Evolutionary conservation across 495 filamentous ascomycete species (phyloP).

Genomic region (Letharia lupina): DNA sequence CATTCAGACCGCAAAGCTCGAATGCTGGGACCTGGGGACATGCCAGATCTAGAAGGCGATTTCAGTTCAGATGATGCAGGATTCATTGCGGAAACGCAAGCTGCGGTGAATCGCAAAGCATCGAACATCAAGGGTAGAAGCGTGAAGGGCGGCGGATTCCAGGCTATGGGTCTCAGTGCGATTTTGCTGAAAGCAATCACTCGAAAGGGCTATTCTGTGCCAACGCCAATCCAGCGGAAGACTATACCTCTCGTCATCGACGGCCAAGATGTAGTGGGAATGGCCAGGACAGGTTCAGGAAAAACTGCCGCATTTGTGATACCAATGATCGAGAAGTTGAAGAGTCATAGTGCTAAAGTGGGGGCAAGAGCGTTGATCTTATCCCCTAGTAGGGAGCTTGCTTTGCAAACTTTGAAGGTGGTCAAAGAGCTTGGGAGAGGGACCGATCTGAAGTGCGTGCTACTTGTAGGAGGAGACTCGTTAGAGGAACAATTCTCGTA

Average conservation of each 20-base stretch:
- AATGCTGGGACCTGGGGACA: constrained; percentile 29
- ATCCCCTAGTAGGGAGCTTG: constrained; percentile 86
- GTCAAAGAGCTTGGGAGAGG: constrained; percentile 88
- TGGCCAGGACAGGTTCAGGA: constrained; percentile 93
- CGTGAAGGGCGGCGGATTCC: constrained; percentile 90
- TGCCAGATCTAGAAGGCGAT: constrained; percentile 42
- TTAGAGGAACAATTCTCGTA: constrained; percentile 74
- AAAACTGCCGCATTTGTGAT: constrained; percentile 98
- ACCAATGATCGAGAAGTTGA: constrained; percentile 92
- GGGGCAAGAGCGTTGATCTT: constrained; percentile 79
- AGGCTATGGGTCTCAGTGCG: constrained; percentile 86
- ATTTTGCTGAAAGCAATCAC: constrained; percentile 81
- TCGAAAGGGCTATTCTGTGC: constrained; percentile 87
- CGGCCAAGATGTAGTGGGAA: constrained; percentile 86
- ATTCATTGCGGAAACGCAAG: constrained; percentile 80
- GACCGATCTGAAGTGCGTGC: constrained; percentile 77
- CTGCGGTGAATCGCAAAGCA: constrained; percentile 75
- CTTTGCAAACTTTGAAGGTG: constrained; percentile 89
- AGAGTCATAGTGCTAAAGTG: constrained; percentile 75
- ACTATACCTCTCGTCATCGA: constrained; percentile 87
- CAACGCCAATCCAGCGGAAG: constrained; percentile 95
- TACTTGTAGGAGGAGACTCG: constrained; percentile 91
- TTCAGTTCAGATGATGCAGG: constrained; percentile 67
- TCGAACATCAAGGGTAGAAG: constrained; percentile 74
- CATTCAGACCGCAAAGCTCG: constrained; percentile 27